These are phyloP conservation scores for Cercophora samala DNA, from an alignment of 495 filamentous ascomycete genomes.

Conservation along the genomic window DNA sequence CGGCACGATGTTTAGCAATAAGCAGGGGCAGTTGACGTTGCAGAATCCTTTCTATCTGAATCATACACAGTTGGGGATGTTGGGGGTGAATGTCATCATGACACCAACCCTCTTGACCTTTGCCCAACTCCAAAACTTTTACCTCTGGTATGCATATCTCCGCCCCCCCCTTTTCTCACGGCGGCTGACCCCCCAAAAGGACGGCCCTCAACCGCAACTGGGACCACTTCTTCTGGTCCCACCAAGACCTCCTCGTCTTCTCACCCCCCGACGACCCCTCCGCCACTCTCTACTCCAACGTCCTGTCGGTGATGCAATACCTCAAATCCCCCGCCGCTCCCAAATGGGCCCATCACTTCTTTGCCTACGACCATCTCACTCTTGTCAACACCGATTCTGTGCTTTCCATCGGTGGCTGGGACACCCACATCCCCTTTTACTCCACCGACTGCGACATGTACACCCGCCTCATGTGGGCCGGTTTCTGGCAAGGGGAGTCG, in stretches of 20 bases:
- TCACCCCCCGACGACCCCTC: constrained; percentile 41
- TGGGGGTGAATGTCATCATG: constrained; percentile 54
- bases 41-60: constrained; percentile 64
- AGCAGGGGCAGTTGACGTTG: constrained; percentile 43
- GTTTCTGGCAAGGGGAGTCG: constrained; percentile 46
- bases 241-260: constrained; percentile 56
- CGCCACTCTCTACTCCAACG: constrained; percentile 47
- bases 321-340: constrained; percentile 25
- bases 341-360: constrained; percentile 55
- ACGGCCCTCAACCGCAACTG: constrained; percentile 44
- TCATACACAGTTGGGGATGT: constrained; percentile 48
- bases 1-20: constrained; percentile 55
- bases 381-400: constrained; percentile 53
- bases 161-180: not conserved
- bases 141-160: constrained; percentile 35
- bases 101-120: constrained; percentile 61
- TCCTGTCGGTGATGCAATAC: constrained; percentile 41
- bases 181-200: constrained; percentile 24
- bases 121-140: constrained; percentile 62
- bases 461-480: constrained; percentile 52
- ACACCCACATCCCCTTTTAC: constrained; percentile 59
- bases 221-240: constrained; percentile 58
- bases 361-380: constrained; percentile 56
- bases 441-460: constrained; percentile 49
- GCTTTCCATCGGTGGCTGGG: constrained; percentile 56